These are phyloP conservation scores for Alloteropsis semialata DNA, from an alignment of 176 grass and related monocot genomes.

Conservation along the genomic window DNA sequence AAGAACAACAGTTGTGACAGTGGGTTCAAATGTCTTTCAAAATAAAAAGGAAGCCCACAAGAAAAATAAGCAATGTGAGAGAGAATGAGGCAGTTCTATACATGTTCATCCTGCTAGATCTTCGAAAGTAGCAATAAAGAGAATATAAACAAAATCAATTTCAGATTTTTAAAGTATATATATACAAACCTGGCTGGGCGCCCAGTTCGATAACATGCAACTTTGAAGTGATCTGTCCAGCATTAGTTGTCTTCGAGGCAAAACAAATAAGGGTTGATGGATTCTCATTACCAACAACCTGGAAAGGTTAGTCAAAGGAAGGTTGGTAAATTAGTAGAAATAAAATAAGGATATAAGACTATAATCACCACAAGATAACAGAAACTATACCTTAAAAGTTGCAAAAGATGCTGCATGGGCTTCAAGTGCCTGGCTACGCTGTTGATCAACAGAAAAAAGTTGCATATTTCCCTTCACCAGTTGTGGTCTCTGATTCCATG, in stretches of 20 bases:
- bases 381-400: conserved; percentile 64
- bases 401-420: conserved; percentile 95
- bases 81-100: neutral
- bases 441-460: conserved; percentile 96
- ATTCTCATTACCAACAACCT: conserved; percentile 95
- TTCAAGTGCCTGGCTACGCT: conserved; percentile 99
- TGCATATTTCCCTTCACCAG: conserved; percentile 99
- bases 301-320: neutral
- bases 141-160: neutral
- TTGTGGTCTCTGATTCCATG: conserved; percentile 67
- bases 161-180: neutral
- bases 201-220: conserved; percentile 96
- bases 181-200: conserved; percentile 72
- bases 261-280: conserved; percentile 91
- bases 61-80: neutral
- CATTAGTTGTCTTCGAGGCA: conserved; percentile 82
- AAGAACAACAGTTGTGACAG: conserved; percentile 15
- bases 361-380: neutral
- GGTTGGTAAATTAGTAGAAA: neutral
- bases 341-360: neutral
- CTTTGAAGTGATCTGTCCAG: conserved; percentile 90
- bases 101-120: neutral
- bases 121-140: neutral
- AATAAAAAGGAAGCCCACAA: neutral
- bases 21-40: neutral